Base-by-base conservation (phyloP, 2,329 filamentous ascomycete genomes). In the Neurospora sp. region DNA sequence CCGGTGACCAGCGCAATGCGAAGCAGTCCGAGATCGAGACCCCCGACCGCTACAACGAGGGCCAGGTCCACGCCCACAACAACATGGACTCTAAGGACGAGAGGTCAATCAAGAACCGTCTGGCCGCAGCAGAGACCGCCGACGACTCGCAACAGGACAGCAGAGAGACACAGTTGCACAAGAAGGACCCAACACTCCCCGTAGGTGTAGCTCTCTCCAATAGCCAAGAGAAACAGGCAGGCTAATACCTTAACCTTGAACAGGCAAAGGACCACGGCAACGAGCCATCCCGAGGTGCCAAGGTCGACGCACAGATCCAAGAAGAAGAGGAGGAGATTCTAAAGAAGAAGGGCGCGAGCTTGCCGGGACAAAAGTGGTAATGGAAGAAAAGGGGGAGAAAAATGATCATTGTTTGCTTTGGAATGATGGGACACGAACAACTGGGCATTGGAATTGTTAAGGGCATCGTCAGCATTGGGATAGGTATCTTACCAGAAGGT, bases 1-100 rank as follows among this genome's bases (percentile, higher is more conserved):
- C 85, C 70, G 90, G 89, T 71, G 92, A 96, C 81, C 92, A 96
- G 84, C 86, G 87, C 76, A 93, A 89, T 78, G 78, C 81, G 72
- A 85, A 87, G 72, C 78, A 86, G 71, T 83, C 86, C 2, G 83
- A 87, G 76, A 66, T 77, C 9, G 81, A 84, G 58, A 80, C 84
- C 33, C 82, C 84, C 23, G 82, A 86, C 68, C 85, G 88, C 71
- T 96, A 87, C 82, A 82, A 93, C 72, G 90, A 95, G 82, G 92
- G 93, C 75, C 84, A 90, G 79, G 79, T 85, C 71, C 83, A 91
- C 79, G 90, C 90, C 68, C 92, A 96, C 80, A 79, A 84, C 72
- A 83, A 85, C 73, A 85, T 86, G 69, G 91, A 96, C 78, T 88
- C 92, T 67, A 95, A 93, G 86, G 90, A 93, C 75, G 82, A 91